phyloP scores from a whole-genome alignment of 2,329 filamentous ascomycete species.

The Aspergillus uvarum region DNA sequence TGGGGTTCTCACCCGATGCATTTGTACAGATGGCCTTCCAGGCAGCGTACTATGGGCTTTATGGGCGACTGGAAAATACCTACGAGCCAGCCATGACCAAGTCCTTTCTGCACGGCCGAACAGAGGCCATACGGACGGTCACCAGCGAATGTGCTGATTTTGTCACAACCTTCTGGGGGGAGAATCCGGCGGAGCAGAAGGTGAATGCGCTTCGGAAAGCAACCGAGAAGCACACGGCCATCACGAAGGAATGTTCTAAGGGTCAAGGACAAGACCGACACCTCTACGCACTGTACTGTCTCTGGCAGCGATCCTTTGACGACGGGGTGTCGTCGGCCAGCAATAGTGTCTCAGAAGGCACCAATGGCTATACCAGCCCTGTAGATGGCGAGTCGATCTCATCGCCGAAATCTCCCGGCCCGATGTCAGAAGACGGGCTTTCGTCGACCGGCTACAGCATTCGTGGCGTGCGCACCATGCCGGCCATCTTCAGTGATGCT shows the following conservation, averaged over 20 bases:
- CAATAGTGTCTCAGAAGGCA: constrained; percentile 52
- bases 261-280: constrained; percentile 90
- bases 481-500: constrained; percentile 77
- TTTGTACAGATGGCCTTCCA: constrained; percentile 99
- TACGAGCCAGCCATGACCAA: constrained; percentile 99
- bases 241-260: constrained; percentile 82
- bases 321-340: constrained; percentile 59
- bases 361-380: constrained; percentile 65
- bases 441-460: constrained; percentile 55
- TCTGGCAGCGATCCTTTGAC: constrained; percentile 89
- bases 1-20: constrained; percentile 94
- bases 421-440: constrained; percentile 43
- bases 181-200: constrained; percentile 78
- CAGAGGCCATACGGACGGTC: constrained; percentile 86
- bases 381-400: constrained; percentile 32
- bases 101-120: constrained; percentile 85
- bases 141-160: constrained; percentile 83
- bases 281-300: constrained; percentile 87
- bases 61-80: constrained; percentile 88
- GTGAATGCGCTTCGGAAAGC: constrained; percentile 81
- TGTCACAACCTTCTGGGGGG: constrained; percentile 90
- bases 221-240: constrained; percentile 75
- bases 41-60: constrained; percentile 94
- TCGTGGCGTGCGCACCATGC: constrained; percentile 47
- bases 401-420: constrained; percentile 37